Conservation (phyloP, 495 filamentous ascomycete species). For the Podospora anserina region DNA sequence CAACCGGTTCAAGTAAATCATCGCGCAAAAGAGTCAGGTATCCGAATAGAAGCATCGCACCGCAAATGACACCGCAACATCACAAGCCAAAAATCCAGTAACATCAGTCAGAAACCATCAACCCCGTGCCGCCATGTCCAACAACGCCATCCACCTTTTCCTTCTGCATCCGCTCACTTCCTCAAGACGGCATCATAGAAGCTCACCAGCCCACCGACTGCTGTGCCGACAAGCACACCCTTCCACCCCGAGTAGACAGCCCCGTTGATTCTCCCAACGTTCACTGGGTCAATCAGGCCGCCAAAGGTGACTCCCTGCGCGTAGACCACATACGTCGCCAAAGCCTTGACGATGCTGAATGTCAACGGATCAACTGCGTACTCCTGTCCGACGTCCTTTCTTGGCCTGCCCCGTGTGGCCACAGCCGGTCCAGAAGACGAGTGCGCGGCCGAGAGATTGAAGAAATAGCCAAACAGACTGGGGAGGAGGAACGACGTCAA, state of each 20-base stretch:
- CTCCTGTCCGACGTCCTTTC: conserved; percentile 25
- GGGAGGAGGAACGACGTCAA: conserved; percentile 69
- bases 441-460: conserved; percentile 66
- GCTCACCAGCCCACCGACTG: conserved; percentile 64
- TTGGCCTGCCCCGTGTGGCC: conserved; percentile 28
- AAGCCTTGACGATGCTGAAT: conserved; percentile 82
- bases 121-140: not conserved
- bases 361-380: conserved; percentile 76
- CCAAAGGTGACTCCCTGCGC: conserved; percentile 63
- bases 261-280: conserved; percentile 59
- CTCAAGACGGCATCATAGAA: conserved; percentile 82
- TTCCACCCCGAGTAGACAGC: conserved; percentile 68
- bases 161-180: conserved; percentile 45
- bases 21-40: no score
- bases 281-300: conserved; percentile 55
- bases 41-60: no score
- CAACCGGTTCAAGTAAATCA: no score
- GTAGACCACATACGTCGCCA: conserved; percentile 77
- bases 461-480: conserved; percentile 70
- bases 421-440: conserved; percentile 22
- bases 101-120: not conserved
- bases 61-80: no score
- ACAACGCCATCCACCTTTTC: not conserved
- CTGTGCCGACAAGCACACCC: conserved; percentile 68
- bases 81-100: no score